Base-by-base conservation (phyloP, 2,329 filamentous ascomycete genomes). In the Venturia aucupariae region DNA sequence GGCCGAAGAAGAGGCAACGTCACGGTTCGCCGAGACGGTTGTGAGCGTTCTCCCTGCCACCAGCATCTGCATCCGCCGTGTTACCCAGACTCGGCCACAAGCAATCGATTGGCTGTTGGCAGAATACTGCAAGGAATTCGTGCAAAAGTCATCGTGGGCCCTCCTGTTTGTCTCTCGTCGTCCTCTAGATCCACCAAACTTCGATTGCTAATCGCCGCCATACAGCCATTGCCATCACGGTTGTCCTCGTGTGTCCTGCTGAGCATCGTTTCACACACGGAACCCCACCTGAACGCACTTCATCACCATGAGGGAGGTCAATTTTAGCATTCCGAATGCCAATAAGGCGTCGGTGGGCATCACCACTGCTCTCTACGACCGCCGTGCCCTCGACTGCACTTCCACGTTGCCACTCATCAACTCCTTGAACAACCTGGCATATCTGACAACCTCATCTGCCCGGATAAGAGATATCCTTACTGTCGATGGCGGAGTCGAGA, bases 321-420 rank as follows among this genome's bases (percentile, higher is more conserved):
- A 97, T 79, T 97, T 97, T 80, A 97, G 92, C 80, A 97, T 97
- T 76, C 93, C 94, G 64, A 97, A 94, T 83, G 92, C 95, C 84
- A 97, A 97, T 80, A 97, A 97, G 88, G 94, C 94, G 73, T 96
- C 93, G 66, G 92, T 96, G 73, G 93, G 93, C 78, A 99, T 99
- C 79, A 99, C 94, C 70, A 97, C 94, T 65, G 95, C 94, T 75
- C 85, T 99, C 67, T 99, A 99, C 77, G 94, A 99, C 79, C 90
- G 94, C 69, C 89, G 94, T 75, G 94, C 94, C 61, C 89, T 99
- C 72, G 94, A 99, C 77, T 99, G 94, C 81, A 99, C 94, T 64
- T 99, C 94, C 44, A 99, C 94, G 0, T 84, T 99, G 38, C 94
- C 94, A 63, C 85, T 99, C 67, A 97, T 99, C 81, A 99, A 97